Evolutionary conservation across 2,329 filamentous ascomycete species (phyloP).

Genomic region (Colletotrichum simmondsii): DNA sequence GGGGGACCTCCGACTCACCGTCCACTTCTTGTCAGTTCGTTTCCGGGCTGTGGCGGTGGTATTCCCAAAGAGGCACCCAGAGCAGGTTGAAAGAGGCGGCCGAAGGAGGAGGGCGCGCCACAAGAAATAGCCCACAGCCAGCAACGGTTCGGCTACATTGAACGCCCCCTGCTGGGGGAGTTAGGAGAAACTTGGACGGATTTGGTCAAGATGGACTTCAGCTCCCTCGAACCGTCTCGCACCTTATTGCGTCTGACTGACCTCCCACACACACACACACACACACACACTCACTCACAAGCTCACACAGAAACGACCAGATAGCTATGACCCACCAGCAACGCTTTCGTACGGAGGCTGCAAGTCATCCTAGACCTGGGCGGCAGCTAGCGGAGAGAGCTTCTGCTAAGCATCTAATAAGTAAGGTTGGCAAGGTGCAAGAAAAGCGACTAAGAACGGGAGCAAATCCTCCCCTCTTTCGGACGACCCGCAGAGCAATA

Average conservation of each 20-base stretch:
- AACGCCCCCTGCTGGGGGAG: not conserved
- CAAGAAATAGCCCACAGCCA: slow-evolving; percentile 10
- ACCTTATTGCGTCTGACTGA: not conserved
- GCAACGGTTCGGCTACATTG: not conserved
- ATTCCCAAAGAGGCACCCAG: not conserved
- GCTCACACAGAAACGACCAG: not conserved
- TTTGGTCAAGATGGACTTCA: slow-evolving; percentile 19
- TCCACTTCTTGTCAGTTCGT: not conserved
- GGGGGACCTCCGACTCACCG: not conserved
- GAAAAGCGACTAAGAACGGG: not conserved
- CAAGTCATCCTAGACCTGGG: not conserved
- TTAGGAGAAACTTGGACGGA: not conserved
- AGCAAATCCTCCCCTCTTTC: not conserved
- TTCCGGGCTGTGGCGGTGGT: slow-evolving; percentile 18
- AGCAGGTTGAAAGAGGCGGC: not conserved
- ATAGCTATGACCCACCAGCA: not conserved
- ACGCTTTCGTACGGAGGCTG: slow-evolving; percentile 7
- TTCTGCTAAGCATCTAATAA: not conserved
- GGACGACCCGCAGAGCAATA: not conserved
- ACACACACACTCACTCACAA: no score
- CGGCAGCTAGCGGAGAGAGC: not conserved
- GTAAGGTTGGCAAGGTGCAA: no score
- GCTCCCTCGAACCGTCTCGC: not conserved
- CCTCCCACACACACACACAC: not conserved
- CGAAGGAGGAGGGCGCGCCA: not conserved